Evolutionary conservation across 441 rosid species (phyloP), one percentile per base, ranked within the genome.

Genomic region (Metrosideros polymorpha): DNA sequence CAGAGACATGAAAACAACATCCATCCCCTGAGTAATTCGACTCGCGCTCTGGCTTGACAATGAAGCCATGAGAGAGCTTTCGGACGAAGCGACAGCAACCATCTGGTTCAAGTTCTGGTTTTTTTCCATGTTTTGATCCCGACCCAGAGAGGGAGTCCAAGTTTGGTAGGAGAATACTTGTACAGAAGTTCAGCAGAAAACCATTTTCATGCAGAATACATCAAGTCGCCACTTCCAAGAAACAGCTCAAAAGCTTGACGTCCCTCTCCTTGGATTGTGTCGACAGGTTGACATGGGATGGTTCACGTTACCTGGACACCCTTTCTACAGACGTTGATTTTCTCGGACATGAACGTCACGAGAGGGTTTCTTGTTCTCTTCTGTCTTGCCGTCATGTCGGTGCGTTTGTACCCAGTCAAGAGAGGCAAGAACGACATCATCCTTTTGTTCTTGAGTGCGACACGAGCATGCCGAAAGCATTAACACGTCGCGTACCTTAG

Each of bases 51-150:
- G 66, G 82, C 92, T 92, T 92, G 86, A 79, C 87, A 87, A 76
- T 83, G 86, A 92, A 91, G 94, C 89, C 89, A 90, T 56, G 86
- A 66, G 83, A 22, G 87, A 89, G 85, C 94, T 90, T 91, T 45
- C 47, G 63, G 85, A 76, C 45, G 52, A 92, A 88, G 94, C 76
- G 89, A 52, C 85, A 82, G 54, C 79, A 71, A 71, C 79, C 47
- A 43, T 12, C 79, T 6, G 49, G 47, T 39, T 39, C 77, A 71
- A 39, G 47, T 71, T 71, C 49, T 71, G 79, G 47, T 71, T 71
- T 39, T 39, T 52, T 22, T 24, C n/a, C 6, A 39, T 22, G 17
- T 15, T 6, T 43, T 22, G 10, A 39, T 71, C 79, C 47, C 22
- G 79, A 22, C 79, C n/a, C 79, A 25, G 79, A 39, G 39, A 47